phyloP scores from a whole-genome alignment of 257 asterid species.

The Paulownia fortunei region DNA sequence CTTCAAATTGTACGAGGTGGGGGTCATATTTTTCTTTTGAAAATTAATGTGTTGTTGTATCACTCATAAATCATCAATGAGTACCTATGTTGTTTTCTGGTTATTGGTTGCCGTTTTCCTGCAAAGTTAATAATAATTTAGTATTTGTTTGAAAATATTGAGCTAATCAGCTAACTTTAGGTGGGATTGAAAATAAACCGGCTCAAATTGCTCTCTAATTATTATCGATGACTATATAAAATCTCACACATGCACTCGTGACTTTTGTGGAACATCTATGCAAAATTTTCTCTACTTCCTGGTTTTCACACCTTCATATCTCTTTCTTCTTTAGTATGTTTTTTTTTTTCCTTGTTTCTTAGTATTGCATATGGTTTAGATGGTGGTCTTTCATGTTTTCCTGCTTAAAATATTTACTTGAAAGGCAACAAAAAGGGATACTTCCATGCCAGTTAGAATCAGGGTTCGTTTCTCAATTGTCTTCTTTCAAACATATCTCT shows the following conservation, averaged over 20 bases:
- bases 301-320: slow-evolving; percentile 28
- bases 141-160: background rate
- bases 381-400: no score
- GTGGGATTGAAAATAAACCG: slow-evolving; percentile 17
- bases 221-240: background rate
- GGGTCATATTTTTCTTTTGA: slow-evolving; percentile 27
- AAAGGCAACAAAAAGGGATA: no score
- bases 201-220: slow-evolving; percentile 16
- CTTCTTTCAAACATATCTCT: no score
- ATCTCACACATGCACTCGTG: slow-evolving; percentile 1
- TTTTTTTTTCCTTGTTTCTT: background rate
- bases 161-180: slow-evolving; percentile 1
- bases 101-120: background rate
- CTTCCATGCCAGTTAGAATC: no score
- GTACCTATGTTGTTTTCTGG: slow-evolving; percentile 7
- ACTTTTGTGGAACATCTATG: slow-evolving; percentile 23
- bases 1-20: slow-evolving; percentile 17
- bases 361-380: background rate
- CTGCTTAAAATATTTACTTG: no score
- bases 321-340: background rate
- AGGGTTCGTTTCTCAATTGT: no score
- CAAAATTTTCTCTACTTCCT: background rate
- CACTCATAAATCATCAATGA: background rate
- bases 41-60: no score
- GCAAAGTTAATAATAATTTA: background rate